These are phyloP conservation scores for Coprinellus aureogranulatus DNA, from an alignment of 768 basidiomycete species.

Conservation along the genomic window DNA sequence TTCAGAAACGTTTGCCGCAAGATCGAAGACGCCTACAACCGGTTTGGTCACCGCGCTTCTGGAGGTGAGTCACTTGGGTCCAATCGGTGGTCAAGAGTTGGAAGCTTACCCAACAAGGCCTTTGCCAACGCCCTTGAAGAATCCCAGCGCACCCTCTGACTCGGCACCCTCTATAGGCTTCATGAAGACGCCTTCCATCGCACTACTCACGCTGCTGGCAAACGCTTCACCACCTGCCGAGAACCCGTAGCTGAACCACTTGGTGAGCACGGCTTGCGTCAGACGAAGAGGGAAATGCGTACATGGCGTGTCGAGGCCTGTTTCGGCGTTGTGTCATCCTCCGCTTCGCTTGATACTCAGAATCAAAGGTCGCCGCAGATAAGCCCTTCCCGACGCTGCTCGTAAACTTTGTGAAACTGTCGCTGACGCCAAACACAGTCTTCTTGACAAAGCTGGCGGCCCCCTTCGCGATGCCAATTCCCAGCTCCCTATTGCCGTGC, in stretches of 20 bases:
- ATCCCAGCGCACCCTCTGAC: conserved; percentile 88
- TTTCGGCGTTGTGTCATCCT: conserved; percentile 89
- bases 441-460: conserved; percentile 99
- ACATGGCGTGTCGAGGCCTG: conserved; percentile 95
- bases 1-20: conserved; percentile 92
- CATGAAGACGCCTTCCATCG: conserved; percentile 92
- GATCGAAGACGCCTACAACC: conserved; percentile 92
- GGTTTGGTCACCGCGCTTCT: conserved; percentile 90
- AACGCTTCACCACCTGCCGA: conserved; percentile 92
- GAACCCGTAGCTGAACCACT: conserved; percentile 76
- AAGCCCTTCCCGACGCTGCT: conserved; percentile 96
- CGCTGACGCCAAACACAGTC: conserved; percentile 93
- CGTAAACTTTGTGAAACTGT: conserved; percentile 97
- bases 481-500: conserved; percentile 92
- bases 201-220: conserved; percentile 91
- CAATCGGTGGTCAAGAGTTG: neutral
- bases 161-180: conserved; percentile 98
- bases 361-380: conserved; percentile 94
- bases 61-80: neutral
- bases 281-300: conserved; percentile 20
- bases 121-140: conserved; percentile 97
- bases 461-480: conserved; percentile 95
- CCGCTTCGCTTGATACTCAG: conserved; percentile 89
- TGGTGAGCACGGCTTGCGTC: neutral
- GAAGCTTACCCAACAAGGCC: conserved; percentile 82